Conservation (phyloP, 2,329 filamentous ascomycete species). For the Penicillium sp. region DNA sequence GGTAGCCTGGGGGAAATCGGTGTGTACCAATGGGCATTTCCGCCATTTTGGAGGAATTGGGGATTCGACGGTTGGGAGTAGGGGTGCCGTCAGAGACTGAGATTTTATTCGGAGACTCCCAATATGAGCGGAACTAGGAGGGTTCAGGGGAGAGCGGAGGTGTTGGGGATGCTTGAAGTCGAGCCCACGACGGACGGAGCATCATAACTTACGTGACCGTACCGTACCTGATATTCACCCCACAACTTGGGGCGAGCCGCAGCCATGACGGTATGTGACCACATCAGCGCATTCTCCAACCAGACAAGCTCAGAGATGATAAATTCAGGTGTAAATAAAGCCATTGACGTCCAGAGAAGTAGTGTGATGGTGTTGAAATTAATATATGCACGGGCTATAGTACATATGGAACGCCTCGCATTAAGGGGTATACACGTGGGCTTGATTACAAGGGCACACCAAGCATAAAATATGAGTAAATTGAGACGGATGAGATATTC, state of each 20-base stretch:
- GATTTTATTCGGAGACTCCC: conserved; percentile 9
- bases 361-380: not conserved
- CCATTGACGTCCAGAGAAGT: not conserved
- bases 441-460: not conserved
- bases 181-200: conserved; percentile 18
- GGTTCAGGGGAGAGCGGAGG: conserved; percentile 14
- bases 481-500: not conserved
- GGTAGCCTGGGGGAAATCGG: conserved; percentile 14
- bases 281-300: conserved; percentile 1
- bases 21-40: conserved; percentile 44
- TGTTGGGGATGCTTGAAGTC: conserved; percentile 16
- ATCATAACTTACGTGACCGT: conserved; percentile 24
- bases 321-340: not conserved
- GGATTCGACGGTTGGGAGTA: conserved; percentile 2
- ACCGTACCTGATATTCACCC: conserved; percentile 17
- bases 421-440: not conserved
- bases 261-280: conserved; percentile 15
- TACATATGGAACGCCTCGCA: not conserved
- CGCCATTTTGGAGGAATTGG: conserved; percentile 33
- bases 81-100: not conserved
- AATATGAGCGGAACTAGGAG: conserved; percentile 15
- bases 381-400: not conserved
- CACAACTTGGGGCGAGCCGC: conserved; percentile 10
- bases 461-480: not conserved
- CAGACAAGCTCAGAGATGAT: not conserved